Conservation (phyloP, 306 rosid species). For the Malus asiatica region DNA sequence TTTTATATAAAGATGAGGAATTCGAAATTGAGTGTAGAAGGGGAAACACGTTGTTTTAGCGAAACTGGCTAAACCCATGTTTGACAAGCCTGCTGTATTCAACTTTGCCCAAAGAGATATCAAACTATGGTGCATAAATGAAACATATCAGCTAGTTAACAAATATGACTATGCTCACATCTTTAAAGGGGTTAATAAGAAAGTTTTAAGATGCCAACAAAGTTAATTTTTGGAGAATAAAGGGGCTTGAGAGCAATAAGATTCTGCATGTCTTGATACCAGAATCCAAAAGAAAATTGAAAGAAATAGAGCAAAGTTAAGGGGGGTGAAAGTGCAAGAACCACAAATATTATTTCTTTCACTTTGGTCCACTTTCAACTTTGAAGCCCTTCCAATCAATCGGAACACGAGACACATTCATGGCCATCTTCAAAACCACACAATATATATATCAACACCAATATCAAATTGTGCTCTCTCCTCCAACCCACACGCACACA, state of each 20-base stretch:
- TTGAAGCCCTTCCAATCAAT: conserved; percentile 17
- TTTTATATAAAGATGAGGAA: too few species aligned
- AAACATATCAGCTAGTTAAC: background rate
- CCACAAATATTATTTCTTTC: background rate
- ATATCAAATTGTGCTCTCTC: conserved; percentile 30
- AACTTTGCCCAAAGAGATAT: too few species aligned
- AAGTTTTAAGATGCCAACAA: background rate
- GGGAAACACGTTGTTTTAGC: too few species aligned
- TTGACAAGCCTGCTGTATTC: too few species aligned
- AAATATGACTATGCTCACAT: background rate
- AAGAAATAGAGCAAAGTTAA: background rate
- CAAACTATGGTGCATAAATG: too few species aligned
- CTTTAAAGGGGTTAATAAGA: background rate
- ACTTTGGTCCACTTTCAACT: conserved; percentile 10
- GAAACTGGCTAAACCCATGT: too few species aligned
- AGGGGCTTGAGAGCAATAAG: background rate
- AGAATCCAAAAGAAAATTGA: too few species aligned
- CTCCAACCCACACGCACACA: conserved; percentile 19
- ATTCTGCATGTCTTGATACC: background rate
- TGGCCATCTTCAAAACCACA: conserved; percentile 52
- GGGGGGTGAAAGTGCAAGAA: conserved; percentile 15
- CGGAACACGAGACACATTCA: conserved; percentile 10
- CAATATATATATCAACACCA: conserved; percentile 9
- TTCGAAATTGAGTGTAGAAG: too few species aligned
- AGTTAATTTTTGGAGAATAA: background rate